phyloP scores from a whole-genome alignment of 2,329 filamentous ascomycete genomes.

The Aspergillus spinulosporus region DNA sequence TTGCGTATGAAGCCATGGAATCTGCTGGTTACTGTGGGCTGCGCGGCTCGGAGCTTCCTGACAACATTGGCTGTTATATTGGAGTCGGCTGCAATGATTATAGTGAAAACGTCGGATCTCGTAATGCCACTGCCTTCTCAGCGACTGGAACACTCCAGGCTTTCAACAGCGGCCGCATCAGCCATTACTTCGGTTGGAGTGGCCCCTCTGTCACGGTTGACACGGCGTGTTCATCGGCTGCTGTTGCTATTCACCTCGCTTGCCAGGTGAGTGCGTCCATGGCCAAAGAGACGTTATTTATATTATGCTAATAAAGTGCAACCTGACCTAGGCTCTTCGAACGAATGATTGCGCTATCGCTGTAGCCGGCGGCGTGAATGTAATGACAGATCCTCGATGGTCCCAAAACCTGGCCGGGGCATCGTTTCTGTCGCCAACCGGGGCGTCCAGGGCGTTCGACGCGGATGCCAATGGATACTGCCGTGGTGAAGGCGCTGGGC shows the following conservation, averaged over 20 bases:
- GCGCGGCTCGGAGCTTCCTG: background rate
- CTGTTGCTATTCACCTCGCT: conserved; percentile 5
- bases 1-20: conserved; percentile 1
- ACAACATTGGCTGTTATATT: conserved; percentile 31
- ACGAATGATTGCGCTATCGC: background rate
- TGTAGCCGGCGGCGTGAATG: background rate
- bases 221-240: conserved; percentile 25
- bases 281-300: too few species aligned
- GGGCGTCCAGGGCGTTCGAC: conserved; percentile 12
- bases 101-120: background rate
- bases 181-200: conserved; percentile 25
- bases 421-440: conserved; percentile 7
- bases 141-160: background rate
- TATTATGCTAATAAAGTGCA: too few species aligned
- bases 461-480: conserved; percentile 13
- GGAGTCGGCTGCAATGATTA: background rate
- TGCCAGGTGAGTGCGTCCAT: background rate
- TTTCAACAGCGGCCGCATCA: background rate
- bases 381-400: background rate
- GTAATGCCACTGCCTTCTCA: background rate
- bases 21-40: background rate
- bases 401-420: background rate
- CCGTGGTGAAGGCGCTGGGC: conserved; percentile 10
- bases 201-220: background rate
- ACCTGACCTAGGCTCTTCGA: background rate